Base-by-base conservation (phyloP, 805 yeast genomes). In the Ogataea degrootiae region DNA sequence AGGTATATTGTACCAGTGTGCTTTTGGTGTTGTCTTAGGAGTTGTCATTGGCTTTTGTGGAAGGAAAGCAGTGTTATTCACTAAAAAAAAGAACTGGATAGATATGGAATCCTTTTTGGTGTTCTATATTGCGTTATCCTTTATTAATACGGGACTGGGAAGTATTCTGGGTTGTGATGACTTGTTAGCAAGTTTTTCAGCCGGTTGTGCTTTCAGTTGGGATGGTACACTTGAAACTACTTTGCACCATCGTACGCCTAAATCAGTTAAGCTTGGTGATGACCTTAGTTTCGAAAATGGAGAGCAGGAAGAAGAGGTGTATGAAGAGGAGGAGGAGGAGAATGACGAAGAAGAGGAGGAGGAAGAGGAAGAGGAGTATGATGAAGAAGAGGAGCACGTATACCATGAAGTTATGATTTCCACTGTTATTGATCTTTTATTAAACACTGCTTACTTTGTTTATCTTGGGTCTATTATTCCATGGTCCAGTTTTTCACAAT, bases 131-230 rank as follows among this genome's bases (percentile, higher is more conserved):
- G 85, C 88, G 29, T 69, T 91, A 47, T 86, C 97, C 0, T 75
- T 90, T 51, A 82, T 82, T 59, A 87, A 95, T 51, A 91, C 96
- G 2, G 97, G 97, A 1, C 76, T 87, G 47, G 96, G 97, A 6
- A 79, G 96, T 9, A 81, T 88, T 62, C 71, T 88, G 39, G 97
- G 96, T 22, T 88, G 84, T 12, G 97, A 90, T 64, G 97, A 90
- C 66, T 75, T 90, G 58, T 74, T 90, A 51, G 95, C 87, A 3
- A 83, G 96, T 4, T 91, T 91, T 68, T 84, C 95, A 3, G 96
- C 97, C 0, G 97, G 97, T 22, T 83, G 96, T 3, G 87, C 96
- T 2, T 91, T 90, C 65, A 80, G 95, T 1, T 90, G 97, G 97
- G 91, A 87, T 63, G 96, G 96, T 12, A 80, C 42, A 3, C 21